Base-by-base conservation (phyloP, 805 yeast genomes). In the Sungouiella blattae region DNA sequence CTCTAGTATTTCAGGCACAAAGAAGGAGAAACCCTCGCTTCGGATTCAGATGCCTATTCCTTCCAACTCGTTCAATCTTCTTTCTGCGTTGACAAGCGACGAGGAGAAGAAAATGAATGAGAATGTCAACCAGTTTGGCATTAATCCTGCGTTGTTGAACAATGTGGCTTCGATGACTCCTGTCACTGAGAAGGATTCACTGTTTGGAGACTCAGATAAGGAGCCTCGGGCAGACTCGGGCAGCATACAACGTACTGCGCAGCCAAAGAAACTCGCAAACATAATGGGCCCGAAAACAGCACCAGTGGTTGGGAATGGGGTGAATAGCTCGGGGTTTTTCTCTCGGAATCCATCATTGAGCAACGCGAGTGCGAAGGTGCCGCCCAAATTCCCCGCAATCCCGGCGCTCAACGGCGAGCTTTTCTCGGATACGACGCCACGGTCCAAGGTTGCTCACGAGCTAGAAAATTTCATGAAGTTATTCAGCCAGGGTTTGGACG, bases 41-140 rank as follows among this genome's bases (percentile, higher is more conserved):
- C 76, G 78, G 40, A 67, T 83, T 14, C 88, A 83, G 53, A 83
- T 83, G 88, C 91, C 89, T 3, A 71, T 78, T 3, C 89, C 91
- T 1, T 71, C 80, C 0, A 56, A 52, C 35, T 47, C 64, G 2
- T 41, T 62, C 18, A 56, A 55, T 33, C 50, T 47, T 8, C 52
- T 67, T 28, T 52, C 75, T 1, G 61, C 69, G n/a, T 54, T 67
- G 41, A 58, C 69, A 30, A 53, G 60, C 46, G 50, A 47, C n/a
- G 34, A 43, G 39, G 57, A 50, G 4, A 40, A 34, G 14, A 43
- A 41, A 42, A 47, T 32, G 22, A 32, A 36, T 21, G 77, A 68
- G 24, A 70, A 72, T 34, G 72, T 81, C 28, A 78, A 83, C 54
- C 85, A 84, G 50, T 79, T 80, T 67, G 85, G 89, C 33, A 68